Conservation (phyloP, 75 land plant species). For the Selaginella moellendorffii region DNA sequence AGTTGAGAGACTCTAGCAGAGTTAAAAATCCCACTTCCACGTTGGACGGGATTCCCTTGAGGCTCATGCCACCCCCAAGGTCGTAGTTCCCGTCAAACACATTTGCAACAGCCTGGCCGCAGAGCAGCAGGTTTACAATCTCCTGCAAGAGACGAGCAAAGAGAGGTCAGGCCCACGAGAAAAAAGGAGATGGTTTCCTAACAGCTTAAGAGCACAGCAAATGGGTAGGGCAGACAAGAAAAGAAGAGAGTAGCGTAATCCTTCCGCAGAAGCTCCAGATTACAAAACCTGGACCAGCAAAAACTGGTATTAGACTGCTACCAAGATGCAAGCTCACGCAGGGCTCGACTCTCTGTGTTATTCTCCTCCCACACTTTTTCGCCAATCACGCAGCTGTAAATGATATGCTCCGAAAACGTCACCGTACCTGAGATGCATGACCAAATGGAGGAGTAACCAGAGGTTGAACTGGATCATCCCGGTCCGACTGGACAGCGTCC, state of each 20-base stretch:
- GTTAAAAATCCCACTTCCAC: conserved; percentile 94
- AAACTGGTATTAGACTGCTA: conserved; percentile 11
- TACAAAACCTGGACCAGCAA: conserved; percentile 15
- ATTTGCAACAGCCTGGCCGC: conserved; percentile 87
- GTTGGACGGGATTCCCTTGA: conserved; percentile 62
- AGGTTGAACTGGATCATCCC: conserved; percentile 82
- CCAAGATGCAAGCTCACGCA: too few species aligned
- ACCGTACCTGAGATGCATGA: conserved; percentile 99
- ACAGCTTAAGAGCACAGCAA: neutral
- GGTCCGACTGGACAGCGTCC: conserved; percentile 71
- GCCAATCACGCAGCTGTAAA: too few species aligned
- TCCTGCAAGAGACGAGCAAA: conserved; percentile 40
- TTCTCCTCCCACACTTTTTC: too few species aligned
- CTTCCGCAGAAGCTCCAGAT: too few species aligned
- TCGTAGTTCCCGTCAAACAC: conserved; percentile 93
- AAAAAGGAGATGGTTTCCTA: neutral
- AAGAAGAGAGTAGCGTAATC: neutral
- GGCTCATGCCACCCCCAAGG: conserved; percentile 75
- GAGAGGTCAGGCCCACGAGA: neutral
- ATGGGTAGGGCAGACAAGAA: neutral
- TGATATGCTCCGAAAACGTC: too few species aligned
- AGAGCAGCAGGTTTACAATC: conserved; percentile 89
- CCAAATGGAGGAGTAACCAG: conserved; percentile 94
- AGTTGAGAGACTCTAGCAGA: conserved; percentile 68
- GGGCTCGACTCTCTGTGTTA: too few species aligned